Conservation (phyloP, 1,284 basidiomycete genomes). For the Tetrapyrgos nigripes region DNA sequence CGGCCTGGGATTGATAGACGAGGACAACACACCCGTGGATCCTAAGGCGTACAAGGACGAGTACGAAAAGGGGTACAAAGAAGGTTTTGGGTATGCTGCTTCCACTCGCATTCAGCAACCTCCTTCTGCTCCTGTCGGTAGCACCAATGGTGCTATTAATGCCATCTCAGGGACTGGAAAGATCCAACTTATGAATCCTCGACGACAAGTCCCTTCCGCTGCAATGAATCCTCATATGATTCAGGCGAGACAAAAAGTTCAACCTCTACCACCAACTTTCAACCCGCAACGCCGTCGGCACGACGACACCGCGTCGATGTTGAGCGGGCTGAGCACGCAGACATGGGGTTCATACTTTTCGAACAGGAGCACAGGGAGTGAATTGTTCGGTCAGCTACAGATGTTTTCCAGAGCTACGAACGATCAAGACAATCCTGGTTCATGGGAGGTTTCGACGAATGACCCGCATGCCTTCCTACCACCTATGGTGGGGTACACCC, state of each 20-base stretch:
- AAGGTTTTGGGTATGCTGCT: not conserved
- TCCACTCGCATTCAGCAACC: too few species aligned
- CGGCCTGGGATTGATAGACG: constrained; percentile 12
- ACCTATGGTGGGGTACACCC: not conserved
- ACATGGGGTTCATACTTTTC: not conserved
- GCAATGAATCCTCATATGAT: not conserved
- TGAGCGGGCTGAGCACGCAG: not conserved
- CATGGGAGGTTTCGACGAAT: not conserved
- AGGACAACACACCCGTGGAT: not conserved
- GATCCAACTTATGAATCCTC: not conserved
- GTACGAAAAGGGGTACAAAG: not conserved
- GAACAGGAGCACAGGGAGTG: not conserved
- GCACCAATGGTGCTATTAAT: not conserved
- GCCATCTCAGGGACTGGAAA: not conserved
- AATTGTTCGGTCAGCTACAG: not conserved
- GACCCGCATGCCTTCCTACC: not conserved
- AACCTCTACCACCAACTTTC: not conserved
- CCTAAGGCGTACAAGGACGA: not conserved
- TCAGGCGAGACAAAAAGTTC: not conserved
- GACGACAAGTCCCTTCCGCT: not conserved
- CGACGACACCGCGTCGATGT: not conserved
- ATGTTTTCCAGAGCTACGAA: not conserved
- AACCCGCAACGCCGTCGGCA: not conserved
- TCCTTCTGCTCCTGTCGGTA: not conserved
- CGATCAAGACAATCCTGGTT: not conserved